Evolutionary conservation across 2,329 filamentous ascomycete genomes (phyloP).

Genomic region (Fusarium fracticaudum): DNA sequence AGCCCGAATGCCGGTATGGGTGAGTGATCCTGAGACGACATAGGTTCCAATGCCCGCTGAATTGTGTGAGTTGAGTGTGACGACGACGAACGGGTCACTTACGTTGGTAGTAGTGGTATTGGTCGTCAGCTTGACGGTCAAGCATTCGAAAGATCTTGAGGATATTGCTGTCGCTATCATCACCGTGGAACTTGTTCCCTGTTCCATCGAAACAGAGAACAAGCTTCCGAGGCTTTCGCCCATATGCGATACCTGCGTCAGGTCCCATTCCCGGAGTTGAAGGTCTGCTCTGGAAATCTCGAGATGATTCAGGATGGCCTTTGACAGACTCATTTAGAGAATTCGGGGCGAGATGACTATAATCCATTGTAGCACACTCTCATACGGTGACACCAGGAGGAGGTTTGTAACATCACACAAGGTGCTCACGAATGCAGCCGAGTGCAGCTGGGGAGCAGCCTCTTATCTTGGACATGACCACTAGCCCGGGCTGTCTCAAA

Average conservation of each 20-base stretch:
- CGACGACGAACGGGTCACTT: conserved; percentile 34
- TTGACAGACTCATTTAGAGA: conserved; percentile 25
- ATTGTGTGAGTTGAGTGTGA: neutral
- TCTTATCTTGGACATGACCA: conserved; percentile 20
- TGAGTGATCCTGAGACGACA: conserved; percentile 67
- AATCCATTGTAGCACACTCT: conserved; percentile 36
- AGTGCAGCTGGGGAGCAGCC: conserved; percentile 8
- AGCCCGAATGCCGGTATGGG: conserved; percentile 64
- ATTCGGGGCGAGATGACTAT: conserved; percentile 36
- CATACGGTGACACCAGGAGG: neutral
- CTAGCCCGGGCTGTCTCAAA: conserved; percentile 25
- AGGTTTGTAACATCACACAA: neutral
- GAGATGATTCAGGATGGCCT: conserved; percentile 16
- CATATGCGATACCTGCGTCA: conserved; percentile 13
- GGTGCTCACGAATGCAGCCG: neutral
- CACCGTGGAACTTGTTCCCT: conserved; percentile 70
- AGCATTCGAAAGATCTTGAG: conserved; percentile 77
- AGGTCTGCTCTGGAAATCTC: conserved; percentile 37
- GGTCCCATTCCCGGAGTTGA: conserved; percentile 35
- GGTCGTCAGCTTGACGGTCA: conserved; percentile 68
- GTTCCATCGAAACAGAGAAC: conserved; percentile 72
- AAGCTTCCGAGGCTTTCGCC: conserved; percentile 55
- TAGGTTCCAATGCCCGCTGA: conserved; percentile 78
- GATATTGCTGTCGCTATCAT: conserved; percentile 72
- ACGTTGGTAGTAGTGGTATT: conserved; percentile 74